Base-by-base conservation (phyloP, 441 rosid genomes). In the Capsella rubella region DNA sequence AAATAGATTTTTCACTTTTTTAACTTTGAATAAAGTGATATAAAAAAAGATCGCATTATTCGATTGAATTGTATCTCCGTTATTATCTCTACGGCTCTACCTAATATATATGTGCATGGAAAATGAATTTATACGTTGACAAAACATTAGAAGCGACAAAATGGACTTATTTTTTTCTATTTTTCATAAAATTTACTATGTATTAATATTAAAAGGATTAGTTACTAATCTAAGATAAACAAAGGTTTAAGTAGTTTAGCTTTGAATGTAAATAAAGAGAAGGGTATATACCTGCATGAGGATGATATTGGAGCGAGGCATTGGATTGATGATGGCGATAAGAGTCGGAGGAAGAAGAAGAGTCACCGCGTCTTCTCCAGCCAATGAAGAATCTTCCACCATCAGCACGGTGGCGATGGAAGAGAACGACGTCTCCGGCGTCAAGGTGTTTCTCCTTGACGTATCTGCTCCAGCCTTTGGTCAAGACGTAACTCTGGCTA, bases 401-500 rank as follows among this genome's bases (percentile, higher is more conserved):
- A 8, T 89, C 90, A 0, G 69, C 31, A 15, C 87, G 88, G 81
- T 90, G 96, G 12, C 99, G 89, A 65, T 85, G 82, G 77, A 95
- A 95, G 55, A 85, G 82, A 69, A 92, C 85, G 51, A 89, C 80
- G 73, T 95, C 99, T 0, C 99, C 99, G 1, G 99, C 97, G 51
- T 95, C 96, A 0, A 95, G 91, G 31, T 83, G 89, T 80, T 95
- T 95, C 82, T 95, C 99, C 70, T 92, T 95, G 13, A 95, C 99
- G 74, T 95, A 95, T 43, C 96, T 71, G 71, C 99, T 92, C 99
- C 99, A 95, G 8, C 99, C 99, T 80, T 95, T 95, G 3, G 99
- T 94, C 76, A 94, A 69, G 37, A 94, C 98, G 65, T 93, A 93
- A 82, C 98, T 93, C 46, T 94, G 98, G 67, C 98, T 94, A 67